Conservation (phyloP, 805 yeast genomes). For the Zygoascus bituminiphila region DNA sequence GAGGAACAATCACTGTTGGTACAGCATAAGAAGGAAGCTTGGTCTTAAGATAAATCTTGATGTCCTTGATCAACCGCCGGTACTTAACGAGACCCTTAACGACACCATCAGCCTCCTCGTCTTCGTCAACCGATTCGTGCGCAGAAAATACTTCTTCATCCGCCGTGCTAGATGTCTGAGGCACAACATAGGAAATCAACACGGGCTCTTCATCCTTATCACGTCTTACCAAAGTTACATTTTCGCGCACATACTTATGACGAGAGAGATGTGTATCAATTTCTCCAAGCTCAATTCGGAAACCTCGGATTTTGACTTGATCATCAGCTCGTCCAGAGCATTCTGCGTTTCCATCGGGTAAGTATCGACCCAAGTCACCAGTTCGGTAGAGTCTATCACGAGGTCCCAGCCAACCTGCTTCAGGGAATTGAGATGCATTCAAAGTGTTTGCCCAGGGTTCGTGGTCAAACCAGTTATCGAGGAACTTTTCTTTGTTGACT, state of each 20-base stretch:
- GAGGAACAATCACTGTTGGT: slow-evolving; percentile 85
- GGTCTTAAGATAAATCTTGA: slow-evolving; percentile 74
- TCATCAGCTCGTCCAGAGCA: slow-evolving; percentile 99
- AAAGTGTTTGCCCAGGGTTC: slow-evolving; percentile 43
- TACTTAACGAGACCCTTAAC: slow-evolving; percentile 74
- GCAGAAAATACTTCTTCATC: slow-evolving; percentile 37
- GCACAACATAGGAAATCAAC: slow-evolving; percentile 85
- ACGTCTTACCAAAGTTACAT: slow-evolving; percentile 82
- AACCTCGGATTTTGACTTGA: slow-evolving; percentile 96
- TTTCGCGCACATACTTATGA: slow-evolving; percentile 87
- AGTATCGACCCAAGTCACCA: slow-evolving; percentile 93
- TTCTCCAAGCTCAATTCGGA: slow-evolving; percentile 96
- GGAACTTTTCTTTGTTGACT: slow-evolving; percentile 76
- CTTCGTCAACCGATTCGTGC: slow-evolving; percentile 33
- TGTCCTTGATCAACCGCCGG: slow-evolving; percentile 67
- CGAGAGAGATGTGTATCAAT: slow-evolving; percentile 95
- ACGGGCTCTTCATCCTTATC: slow-evolving; percentile 91
- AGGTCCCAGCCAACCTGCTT: slow-evolving; percentile 82
- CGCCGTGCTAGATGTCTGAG: slow-evolving; percentile 35
- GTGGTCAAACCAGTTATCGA: slow-evolving; percentile 79
- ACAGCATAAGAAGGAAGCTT: slow-evolving; percentile 90
- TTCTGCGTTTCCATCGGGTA: slow-evolving; percentile 96
- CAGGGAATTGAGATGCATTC: not conserved
- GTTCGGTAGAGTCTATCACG: slow-evolving; percentile 94
- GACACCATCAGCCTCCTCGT: slow-evolving; percentile 43